A percentile compares a stretch with the other conserved stretches of the same genome.
These are phyloP conservation scores for Botrytis squamosa DNA, from an alignment of 2,329 filamentous ascomycete species.

Conservation along the genomic window DNA sequence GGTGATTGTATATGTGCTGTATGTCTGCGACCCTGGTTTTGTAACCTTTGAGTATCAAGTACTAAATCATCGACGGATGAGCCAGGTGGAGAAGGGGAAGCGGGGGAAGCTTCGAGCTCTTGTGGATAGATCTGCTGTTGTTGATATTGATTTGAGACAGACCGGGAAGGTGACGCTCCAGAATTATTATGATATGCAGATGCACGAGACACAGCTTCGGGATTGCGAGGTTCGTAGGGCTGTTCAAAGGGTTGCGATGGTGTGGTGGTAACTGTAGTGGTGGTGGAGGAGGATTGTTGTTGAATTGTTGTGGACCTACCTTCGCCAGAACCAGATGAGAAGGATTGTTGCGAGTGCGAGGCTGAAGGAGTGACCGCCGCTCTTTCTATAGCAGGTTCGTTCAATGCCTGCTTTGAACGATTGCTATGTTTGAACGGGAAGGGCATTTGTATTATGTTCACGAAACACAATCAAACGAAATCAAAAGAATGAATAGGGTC, in stretches of 20 bases:
- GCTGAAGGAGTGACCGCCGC: slow-evolving; percentile 23
- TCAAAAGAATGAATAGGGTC: slow-evolving; percentile 19
- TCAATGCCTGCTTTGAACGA: slow-evolving; percentile 39
- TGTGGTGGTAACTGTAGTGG: slow-evolving; percentile 19
- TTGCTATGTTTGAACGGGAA: slow-evolving; percentile 39
- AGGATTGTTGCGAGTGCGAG: slow-evolving; percentile 21
- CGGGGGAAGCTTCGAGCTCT: slow-evolving; percentile 25
- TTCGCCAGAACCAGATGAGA: slow-evolving; percentile 24
- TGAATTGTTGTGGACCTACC: slow-evolving; percentile 26
- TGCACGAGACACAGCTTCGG: slow-evolving; percentile 28
- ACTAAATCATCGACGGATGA: slow-evolving; percentile 35
- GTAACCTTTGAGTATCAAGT: slow-evolving; percentile 29
- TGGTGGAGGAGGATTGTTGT: slow-evolving; percentile 15
- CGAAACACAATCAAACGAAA: slow-evolving; percentile 8
- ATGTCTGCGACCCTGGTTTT: slow-evolving; percentile 27
- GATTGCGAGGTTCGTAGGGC: slow-evolving; percentile 28
- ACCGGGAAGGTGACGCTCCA: slow-evolving; percentile 31
- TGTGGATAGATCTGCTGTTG: slow-evolving; percentile 30
- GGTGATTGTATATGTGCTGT: slow-evolving; percentile 28
- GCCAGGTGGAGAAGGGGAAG: slow-evolving; percentile 23
- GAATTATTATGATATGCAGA: slow-evolving; percentile 32
- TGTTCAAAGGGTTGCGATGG: slow-evolving; percentile 24
- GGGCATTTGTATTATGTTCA: slow-evolving; percentile 36
- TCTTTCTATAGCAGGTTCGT: slow-evolving; percentile 29
- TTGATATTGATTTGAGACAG: slow-evolving; percentile 31